A percentile compares a stretch with the other conserved stretches of the same genome.
Evolutionary conservation across 2,329 filamentous ascomycete species (phyloP).

Genomic region (Xylaria polymorpha): DNA sequence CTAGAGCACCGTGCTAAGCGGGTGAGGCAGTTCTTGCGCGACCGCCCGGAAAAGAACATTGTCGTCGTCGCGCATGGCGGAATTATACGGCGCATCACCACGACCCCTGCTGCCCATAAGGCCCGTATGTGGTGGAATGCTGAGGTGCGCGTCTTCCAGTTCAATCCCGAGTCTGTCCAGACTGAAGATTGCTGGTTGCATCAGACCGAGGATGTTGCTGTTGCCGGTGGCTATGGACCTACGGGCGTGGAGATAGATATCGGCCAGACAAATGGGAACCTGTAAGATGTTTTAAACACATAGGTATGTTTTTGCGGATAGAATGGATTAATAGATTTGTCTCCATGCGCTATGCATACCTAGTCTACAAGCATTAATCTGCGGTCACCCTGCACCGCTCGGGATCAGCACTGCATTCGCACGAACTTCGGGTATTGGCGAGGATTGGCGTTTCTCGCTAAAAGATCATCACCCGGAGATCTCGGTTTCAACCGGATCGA

Average conservation of each 20-base stretch:
- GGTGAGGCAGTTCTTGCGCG: conserved; percentile 46
- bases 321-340: not conserved
- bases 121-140: conserved; percentile 41
- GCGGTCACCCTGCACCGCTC: not conserved
- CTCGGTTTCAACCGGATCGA: conserved; percentile 35
- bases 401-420: conserved; percentile 3
- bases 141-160: conserved; percentile 43
- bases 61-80: conserved; percentile 50
- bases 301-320: not conserved
- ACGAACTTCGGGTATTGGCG: not conserved
- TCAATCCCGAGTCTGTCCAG: conserved; percentile 39
- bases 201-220: conserved; percentile 23
- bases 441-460: not conserved
- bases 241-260: conserved; percentile 44
- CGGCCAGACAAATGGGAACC: conserved; percentile 31
- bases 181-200: conserved; percentile 43
- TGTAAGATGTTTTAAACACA: conserved; percentile 22
- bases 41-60: conserved; percentile 45
- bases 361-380: not conserved
- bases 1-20: conserved; percentile 42
- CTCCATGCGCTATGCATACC: conserved; percentile 1
- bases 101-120: conserved; percentile 26
- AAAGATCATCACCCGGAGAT: conserved; percentile 24
- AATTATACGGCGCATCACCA: conserved; percentile 43
- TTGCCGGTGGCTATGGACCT: conserved; percentile 41